Evolutionary conservation across 805 yeast species (phyloP).

Genomic region (Myxozyma neglecta): DNA sequence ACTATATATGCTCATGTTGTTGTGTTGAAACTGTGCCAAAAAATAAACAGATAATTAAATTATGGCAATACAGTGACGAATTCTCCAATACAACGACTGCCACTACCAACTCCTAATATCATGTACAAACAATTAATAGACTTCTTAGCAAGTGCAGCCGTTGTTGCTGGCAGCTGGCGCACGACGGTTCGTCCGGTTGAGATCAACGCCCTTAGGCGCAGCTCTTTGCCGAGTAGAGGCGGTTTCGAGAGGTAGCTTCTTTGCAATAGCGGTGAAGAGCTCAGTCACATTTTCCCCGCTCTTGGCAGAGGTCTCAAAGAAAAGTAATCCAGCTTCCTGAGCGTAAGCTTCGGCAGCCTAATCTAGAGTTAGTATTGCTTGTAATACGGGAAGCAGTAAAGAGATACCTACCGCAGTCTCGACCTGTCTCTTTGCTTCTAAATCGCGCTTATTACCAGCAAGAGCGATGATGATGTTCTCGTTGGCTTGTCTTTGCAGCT

Average conservation of each 20-base stretch:
- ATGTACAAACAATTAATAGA: background rate
- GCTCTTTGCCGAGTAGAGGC: conserved; percentile 34
- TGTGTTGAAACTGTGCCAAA: background rate
- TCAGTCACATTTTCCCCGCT: conserved; percentile 60
- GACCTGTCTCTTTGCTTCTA: conserved; percentile 51
- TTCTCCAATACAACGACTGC: background rate
- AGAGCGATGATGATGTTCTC: conserved; percentile 74
- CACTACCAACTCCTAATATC: background rate
- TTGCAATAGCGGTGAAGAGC: conserved; percentile 49
- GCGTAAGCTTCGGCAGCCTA: conserved; percentile 51
- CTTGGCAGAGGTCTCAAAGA: conserved; percentile 68
- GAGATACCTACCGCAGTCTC: conserved; percentile 38
- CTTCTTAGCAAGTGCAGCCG: conserved; percentile 42
- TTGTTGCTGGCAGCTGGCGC: conserved; percentile 31
- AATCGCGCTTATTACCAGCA: conserved; percentile 84
- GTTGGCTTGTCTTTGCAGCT: conserved; percentile 79
- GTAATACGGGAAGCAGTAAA: background rate
- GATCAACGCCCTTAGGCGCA: conserved; percentile 40
- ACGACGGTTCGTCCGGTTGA: conserved; percentile 33
- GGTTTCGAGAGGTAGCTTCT: conserved; percentile 49
- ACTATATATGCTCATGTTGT: conserved; percentile 2
- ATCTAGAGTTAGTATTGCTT: background rate
- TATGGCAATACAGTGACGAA: background rate
- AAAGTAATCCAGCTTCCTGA: conserved; percentile 52
- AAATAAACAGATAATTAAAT: background rate